Base-by-base conservation (phyloP, 1,139 yeast genomes). In the Insectozyma bohioensis region DNA sequence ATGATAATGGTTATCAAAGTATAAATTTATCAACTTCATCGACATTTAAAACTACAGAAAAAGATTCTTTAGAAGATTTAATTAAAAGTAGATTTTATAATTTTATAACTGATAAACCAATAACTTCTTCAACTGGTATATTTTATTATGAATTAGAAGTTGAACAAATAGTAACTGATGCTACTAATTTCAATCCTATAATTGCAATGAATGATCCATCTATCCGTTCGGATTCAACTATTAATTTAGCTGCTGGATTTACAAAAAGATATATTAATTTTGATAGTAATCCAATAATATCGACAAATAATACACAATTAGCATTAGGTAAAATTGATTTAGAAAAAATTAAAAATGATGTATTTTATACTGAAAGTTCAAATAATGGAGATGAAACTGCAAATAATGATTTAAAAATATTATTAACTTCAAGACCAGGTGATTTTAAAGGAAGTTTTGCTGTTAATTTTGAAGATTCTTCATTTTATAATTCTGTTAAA, bases 371-470 rank as follows among this genome's bases (percentile, higher is more conserved):
- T 28, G 52, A 50, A 26, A 49, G 48, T 23, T 35, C 41, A 11
- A 15, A 41, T 4, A 36, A 39, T 6, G 33, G 33, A n/a, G 45
- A 43, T 29, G 44, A 46, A 16, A 40, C 42, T 20, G 21, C 29
- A 6, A 30, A 21, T 24, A 24, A 26, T 38, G 43, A 52, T 42
- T 25, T 52, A 12, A 58, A 54, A 17, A 40, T 45, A 2, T 45
- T 57, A 16, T 46, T 63, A 19, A 50, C 49, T 20, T 40, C 49
- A 11, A 58, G 53, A 35, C 72, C 72, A 2, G 72, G 72, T 5
- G 67, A 59, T 22, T 51, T 66, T 32, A 55, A 51, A 30, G 74
- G 72, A 1, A 67, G 72, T 41, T 65, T 58, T 47, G 74, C 72
- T 0, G 56, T 68, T 12, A 66, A 60, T 45, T 64, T 65, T 42